These are phyloP conservation scores for Achaetomium macrosporum DNA, from an alignment of 2,329 filamentous ascomycete species.

Conservation along the genomic window DNA sequence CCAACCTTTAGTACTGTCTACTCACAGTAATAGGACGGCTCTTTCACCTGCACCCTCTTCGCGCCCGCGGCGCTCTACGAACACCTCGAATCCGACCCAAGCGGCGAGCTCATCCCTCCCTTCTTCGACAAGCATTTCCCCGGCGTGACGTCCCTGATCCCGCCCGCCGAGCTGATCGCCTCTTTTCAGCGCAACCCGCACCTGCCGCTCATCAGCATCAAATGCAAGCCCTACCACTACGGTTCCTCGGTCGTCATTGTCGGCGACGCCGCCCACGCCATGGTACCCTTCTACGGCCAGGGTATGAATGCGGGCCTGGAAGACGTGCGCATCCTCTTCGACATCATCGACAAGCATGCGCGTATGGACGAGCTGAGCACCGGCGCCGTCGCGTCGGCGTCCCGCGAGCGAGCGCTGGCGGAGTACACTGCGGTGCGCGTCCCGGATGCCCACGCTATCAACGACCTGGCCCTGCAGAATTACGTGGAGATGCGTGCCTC, in stretches of 20 bases:
- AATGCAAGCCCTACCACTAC: constrained; percentile 85
- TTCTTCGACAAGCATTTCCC: constrained; percentile 87
- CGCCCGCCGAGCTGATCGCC: constrained; percentile 58
- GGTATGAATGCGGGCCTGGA: constrained; percentile 97
- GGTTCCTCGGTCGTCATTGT: constrained; percentile 72
- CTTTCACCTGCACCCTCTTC: constrained; percentile 94
- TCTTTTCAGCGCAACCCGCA: constrained; percentile 83
- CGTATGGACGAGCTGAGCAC: constrained; percentile 31
- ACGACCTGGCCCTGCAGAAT: constrained; percentile 84
- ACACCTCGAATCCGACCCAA: constrained; percentile 57
- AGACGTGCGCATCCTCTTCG: constrained; percentile 84
- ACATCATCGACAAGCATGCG: constrained; percentile 64
- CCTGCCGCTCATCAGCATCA: constrained; percentile 87
- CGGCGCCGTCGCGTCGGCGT: constrained; percentile 48
- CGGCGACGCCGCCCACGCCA: constrained; percentile 92
- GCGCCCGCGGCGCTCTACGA: constrained; percentile 66
- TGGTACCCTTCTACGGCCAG: constrained; percentile 98
- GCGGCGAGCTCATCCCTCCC: constrained; percentile 44
- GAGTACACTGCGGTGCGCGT: constrained; percentile 71
- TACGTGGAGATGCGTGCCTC: constrained; percentile 90
- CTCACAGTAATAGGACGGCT: constrained; percentile 60
- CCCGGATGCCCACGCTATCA: constrained; percentile 81
- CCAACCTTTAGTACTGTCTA: background rate
- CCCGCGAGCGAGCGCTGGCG: constrained; percentile 64
- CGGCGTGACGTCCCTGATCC: constrained; percentile 69